Evolutionary conservation across 2,329 filamentous ascomycete genomes (phyloP).

Genomic region (Decorospora gaudefroyi): DNA sequence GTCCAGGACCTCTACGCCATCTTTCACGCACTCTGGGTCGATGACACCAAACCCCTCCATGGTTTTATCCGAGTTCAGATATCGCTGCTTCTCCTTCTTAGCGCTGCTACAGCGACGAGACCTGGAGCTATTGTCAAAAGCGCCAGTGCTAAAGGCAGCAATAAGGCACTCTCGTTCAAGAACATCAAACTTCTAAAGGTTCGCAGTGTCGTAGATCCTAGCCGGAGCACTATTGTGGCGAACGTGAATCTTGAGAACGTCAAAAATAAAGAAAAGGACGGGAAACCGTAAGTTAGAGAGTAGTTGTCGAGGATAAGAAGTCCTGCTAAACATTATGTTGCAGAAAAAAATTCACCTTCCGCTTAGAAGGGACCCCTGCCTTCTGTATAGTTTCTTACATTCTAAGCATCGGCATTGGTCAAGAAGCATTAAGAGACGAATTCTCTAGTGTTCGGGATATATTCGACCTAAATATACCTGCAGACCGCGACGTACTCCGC

Average conservation of each 20-base stretch:
- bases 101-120: conserved; percentile 23
- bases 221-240: conserved; percentile 19
- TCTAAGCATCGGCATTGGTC: conserved; percentile 16
- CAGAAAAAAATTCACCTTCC: conserved; percentile 28
- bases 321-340: conserved; percentile 12
- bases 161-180: conserved; percentile 23
- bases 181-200: conserved; percentile 26
- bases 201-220: conserved; percentile 17
- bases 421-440: conserved; percentile 15
- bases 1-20: conserved; percentile 30
- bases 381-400: conserved; percentile 26
- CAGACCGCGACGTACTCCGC: conserved; percentile 16
- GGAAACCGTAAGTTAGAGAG: conserved; percentile 20
- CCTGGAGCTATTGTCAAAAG: conserved; percentile 19
- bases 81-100: conserved; percentile 29
- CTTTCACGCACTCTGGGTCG: conserved; percentile 24
- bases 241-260: conserved; percentile 27
- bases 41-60: conserved; percentile 24
- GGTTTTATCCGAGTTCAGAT: conserved; percentile 25
- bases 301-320: conserved; percentile 1
- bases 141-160: conserved; percentile 1
- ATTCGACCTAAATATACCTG: conserved; percentile 24
- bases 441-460: conserved; percentile 23
- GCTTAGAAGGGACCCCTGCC: conserved; percentile 17
- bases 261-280: conserved; percentile 26